phyloP scores from a whole-genome alignment of 768 basidiomycete genomes.

The Saitozyma podzolica region DNA sequence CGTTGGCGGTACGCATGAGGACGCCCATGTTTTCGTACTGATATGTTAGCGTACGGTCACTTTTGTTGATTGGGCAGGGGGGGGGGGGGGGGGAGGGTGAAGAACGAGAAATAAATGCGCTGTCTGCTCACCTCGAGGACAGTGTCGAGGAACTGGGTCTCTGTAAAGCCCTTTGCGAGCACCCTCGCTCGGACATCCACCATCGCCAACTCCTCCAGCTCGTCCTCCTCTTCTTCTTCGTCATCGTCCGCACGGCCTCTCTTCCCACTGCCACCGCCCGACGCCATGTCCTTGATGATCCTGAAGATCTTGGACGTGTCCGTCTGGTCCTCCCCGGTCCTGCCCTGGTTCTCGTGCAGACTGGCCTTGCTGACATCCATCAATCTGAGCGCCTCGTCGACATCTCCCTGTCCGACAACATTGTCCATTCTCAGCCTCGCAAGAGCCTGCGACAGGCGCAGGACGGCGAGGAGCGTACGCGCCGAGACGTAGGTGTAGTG shows the following conservation, averaged over 20 bases:
- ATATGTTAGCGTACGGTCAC: constrained; percentile 3
- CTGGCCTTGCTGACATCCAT: constrained; percentile 97
- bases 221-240: constrained; percentile 63
- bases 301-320: constrained; percentile 81
- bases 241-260: constrained; percentile 54
- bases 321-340: constrained; percentile 71
- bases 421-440: constrained; percentile 85
- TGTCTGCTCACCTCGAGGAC: constrained; percentile 66
- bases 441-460: constrained; percentile 91
- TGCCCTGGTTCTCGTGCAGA: constrained; percentile 68
- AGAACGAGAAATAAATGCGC: too few species aligned
- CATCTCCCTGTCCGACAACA: constrained; percentile 77
- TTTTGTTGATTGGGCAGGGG: not conserved
- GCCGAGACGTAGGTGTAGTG: constrained; percentile 93
- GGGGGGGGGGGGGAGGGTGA: too few species aligned
- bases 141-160: constrained; percentile 83
- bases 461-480: constrained; percentile 88
- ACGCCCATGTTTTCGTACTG: constrained; percentile 87
- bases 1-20: constrained; percentile 78
- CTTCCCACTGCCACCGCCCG: constrained; percentile 70
- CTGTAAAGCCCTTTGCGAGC: constrained; percentile 82
- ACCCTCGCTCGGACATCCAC: constrained; percentile 85
- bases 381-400: constrained; percentile 92
- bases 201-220: constrained; percentile 71
- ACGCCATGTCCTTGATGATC: constrained; percentile 82